phyloP scores from a whole-genome alignment of 1,139 yeast species.

The Taphrina wiesneri region DNA sequence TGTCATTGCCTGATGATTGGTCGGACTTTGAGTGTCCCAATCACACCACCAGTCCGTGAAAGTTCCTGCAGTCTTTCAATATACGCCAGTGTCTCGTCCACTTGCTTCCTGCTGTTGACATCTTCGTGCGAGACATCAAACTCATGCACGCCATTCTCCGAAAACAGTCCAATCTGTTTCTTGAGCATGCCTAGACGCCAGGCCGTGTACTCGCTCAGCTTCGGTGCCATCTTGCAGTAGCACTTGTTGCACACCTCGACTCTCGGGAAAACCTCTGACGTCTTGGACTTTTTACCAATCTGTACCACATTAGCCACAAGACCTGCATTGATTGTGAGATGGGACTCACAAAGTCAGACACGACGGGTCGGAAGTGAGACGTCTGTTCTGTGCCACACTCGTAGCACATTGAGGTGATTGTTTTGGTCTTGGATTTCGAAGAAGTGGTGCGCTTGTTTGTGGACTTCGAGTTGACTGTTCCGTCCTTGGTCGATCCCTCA shows the following conservation, averaged over 20 bases:
- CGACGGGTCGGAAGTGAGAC: slow-evolving; percentile 30
- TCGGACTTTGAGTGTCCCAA: slow-evolving; percentile 25
- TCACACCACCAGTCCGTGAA: slow-evolving; percentile 1
- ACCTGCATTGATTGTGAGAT: neutral
- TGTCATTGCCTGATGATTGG: slow-evolving; percentile 10
- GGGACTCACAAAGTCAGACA: slow-evolving; percentile 26
- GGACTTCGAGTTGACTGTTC: neutral
- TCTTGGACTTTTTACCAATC: slow-evolving; percentile 32
- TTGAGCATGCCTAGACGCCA: slow-evolving; percentile 30
- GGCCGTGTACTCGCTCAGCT: slow-evolving; percentile 14
- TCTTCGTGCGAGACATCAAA: slow-evolving; percentile 11
- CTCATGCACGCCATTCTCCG: slow-evolving; percentile 11
- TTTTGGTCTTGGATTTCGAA: slow-evolving; percentile 24
- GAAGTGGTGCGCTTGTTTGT: neutral
- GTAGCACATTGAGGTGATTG: slow-evolving; percentile 14
- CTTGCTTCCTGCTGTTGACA: neutral
- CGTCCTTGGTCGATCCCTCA: neutral
- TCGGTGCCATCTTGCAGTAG: slow-evolving; percentile 34
- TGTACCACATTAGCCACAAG: slow-evolving; percentile 1
- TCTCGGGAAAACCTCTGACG: slow-evolving; percentile 9
- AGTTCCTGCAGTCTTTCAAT: slow-evolving; percentile 7
- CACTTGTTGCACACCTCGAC: slow-evolving; percentile 30
- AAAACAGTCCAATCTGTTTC: slow-evolving; percentile 17
- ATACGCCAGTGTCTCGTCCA: slow-evolving; percentile 12
- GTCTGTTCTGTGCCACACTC: slow-evolving; percentile 29